Conservation (phyloP, 495 filamentous ascomycete genomes). For the Elaphomyces granulatus region DNA sequence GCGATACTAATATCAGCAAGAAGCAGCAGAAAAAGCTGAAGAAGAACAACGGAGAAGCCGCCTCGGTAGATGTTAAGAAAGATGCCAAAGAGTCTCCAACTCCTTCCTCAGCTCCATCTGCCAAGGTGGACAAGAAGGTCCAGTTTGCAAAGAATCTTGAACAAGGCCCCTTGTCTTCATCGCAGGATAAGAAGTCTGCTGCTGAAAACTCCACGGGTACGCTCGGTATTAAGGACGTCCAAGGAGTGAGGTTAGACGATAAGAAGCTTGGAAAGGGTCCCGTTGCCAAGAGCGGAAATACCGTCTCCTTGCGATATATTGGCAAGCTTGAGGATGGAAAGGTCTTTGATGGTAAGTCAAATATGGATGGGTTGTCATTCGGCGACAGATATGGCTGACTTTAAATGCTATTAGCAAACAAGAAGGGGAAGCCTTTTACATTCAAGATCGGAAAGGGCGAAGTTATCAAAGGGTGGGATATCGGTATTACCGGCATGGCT, state of each 20-base stretch:
- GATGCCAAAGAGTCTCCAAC: constrained; percentile 27
- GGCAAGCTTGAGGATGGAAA: constrained; percentile 88
- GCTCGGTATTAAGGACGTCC: constrained; percentile 57
- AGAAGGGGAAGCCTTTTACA: constrained; percentile 89
- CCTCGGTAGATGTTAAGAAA: constrained; percentile 42
- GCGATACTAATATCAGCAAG: constrained; percentile 60
- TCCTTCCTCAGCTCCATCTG: too few species aligned
- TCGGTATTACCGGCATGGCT: constrained; percentile 82
- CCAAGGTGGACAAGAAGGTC: constrained; percentile 74
- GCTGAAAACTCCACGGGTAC: constrained; percentile 40
- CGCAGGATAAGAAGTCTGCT: constrained; percentile 24
- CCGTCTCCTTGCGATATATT: constrained; percentile 88
- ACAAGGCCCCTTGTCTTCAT: constrained; percentile 72
- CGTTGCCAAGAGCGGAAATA: constrained; percentile 71
- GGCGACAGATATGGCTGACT: constrained; percentile 16
- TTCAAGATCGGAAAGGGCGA: constrained; percentile 90
- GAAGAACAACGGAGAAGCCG: constrained; percentile 86
- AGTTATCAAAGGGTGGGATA: constrained; percentile 98
- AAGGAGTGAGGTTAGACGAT: constrained; percentile 87
- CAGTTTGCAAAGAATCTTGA: constrained; percentile 98
- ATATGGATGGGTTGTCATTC: background rate
- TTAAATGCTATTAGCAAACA: constrained; percentile 53
- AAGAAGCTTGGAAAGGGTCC: constrained; percentile 77
- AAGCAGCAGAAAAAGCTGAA: constrained; percentile 98
- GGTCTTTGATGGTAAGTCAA: constrained; percentile 71